Evolutionary conservation across 2,329 filamentous ascomycete genomes (phyloP), one percentile per base, ranked within the genome.

Genomic region (Periconia macrospinosa): DNA sequence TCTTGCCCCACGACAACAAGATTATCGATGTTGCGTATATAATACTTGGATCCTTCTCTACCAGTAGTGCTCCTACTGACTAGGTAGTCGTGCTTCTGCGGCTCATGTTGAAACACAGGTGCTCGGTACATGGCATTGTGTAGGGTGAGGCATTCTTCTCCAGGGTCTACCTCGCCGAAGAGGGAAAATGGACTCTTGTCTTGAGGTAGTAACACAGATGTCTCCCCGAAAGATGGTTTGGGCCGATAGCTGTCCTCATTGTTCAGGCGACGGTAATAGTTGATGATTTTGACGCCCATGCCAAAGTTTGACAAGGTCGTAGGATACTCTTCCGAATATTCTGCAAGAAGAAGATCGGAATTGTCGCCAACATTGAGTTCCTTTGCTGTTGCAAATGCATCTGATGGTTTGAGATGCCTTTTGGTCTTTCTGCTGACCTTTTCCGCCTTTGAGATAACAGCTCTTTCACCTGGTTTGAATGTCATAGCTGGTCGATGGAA

Each of bases 111-210:
- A 79, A 97, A 99, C 27, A 99, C 86, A 0, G 94, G 94, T 3
- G 94, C 92, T 49, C 93, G 86, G 68, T 92, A 97, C 90, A 99
- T 96, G 46, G 90, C 86, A 65, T 97, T 99, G 72, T 96, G 92
- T 15, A 99, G 81, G 1, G 94, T 93, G 1, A 92, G 90, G 3
- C 95, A 90, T 11, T 89, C 90, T 76, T 97, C 90, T 18, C 94
- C 94, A 2, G 92, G 86, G 59, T 96, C 90, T 20, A 99, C 92
- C 35, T 92, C 90, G 20, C 94, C 94, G 68, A 99, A 99, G 48
- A 95, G 89, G 35, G 92, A 90, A 72, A 99, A 99, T 0, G 94
- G 94, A 44, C 93, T 97, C 67, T 93, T 91, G 74, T 99, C 94
- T 70, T 99, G 92, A 1, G 92, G 91, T 30, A 97, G 82, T 33